These are phyloP conservation scores for Serendipita vermifera DNA, from an alignment of 768 basidiomycete species.

Conservation along the genomic window DNA sequence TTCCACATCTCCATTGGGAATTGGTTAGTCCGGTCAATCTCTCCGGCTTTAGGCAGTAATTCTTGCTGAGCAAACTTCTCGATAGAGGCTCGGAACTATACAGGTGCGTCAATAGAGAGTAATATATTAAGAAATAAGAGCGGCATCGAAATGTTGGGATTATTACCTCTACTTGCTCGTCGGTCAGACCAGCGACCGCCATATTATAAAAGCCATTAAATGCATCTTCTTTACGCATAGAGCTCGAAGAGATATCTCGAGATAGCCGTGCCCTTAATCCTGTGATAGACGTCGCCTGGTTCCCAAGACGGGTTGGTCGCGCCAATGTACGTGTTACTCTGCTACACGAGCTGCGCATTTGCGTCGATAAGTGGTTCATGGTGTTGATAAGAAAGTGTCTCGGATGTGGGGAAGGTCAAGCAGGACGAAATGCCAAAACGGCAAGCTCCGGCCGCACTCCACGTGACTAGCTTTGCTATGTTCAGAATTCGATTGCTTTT, in stretches of 20 bases:
- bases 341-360: too few species aligned
- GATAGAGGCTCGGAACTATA: conserved; percentile 70
- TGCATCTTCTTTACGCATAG: not conserved
- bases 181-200: conserved; percentile 61
- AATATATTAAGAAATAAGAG: not conserved
- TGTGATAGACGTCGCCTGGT: not conserved
- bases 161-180: conserved; percentile 66
- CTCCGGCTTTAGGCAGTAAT: conserved; percentile 71
- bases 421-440: not conserved
- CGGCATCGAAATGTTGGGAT: not conserved
- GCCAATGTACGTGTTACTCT: too few species aligned
- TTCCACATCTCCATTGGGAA: conserved; percentile 79
- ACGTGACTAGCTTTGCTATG: too few species aligned
- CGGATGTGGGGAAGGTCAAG: not conserved
- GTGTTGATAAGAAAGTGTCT: too few species aligned
- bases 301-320: not conserved
- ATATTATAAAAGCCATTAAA: conserved; percentile 42
- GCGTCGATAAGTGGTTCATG: too few species aligned
- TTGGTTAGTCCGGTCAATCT: conserved; percentile 74
- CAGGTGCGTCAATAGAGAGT: conserved; percentile 2
- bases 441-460: not conserved
- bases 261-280: not conserved
- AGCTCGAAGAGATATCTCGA: not conserved
- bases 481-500: too few species aligned
- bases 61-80: conserved; percentile 70